Evolutionary conservation across 306 rosid species (phyloP), one percentile per base, ranked within the genome.

Genomic region (Cucumis melo): DNA sequence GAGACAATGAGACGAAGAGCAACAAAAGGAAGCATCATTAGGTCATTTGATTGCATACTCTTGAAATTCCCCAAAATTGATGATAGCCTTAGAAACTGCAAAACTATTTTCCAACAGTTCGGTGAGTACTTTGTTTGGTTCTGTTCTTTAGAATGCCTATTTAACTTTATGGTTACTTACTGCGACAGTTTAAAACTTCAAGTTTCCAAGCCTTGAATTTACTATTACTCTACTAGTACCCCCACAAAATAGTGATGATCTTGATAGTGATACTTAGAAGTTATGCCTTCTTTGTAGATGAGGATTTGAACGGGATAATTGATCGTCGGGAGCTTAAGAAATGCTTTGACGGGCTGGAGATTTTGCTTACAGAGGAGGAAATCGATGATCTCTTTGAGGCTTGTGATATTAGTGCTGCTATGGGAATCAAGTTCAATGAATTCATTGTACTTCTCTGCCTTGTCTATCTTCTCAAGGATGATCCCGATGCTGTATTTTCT

Each of bases 51-150:
- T 84, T 80, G 83, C 80, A 77, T 94, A 76, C 90, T 94, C 86
- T 85, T 94, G 87, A 92, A 94, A 71, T 94, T 94, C 74, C 97
- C 93, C 36, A 94, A 94, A 88, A 90, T 94, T 34, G 99, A 92
- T 34, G 95, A 86, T 80, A 94, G 88, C 85, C 86, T 94, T 34
- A 83, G 95, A 80, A 94, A 87, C 62, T 94, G 99, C 92, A 87
- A 84, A 85, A 83, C 84, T 63, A 90, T 82, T 79, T 94, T 90
- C 61, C 80, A 90, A 87, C 87, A 87, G 80, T 94, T 94, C 76
- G 99, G 98, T 93, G 76, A 79, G 92, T 81, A 70, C 67, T 27
- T 19, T 0, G 19, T 24, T 24, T 60, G 38, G n/a, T 57, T 57
- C 32, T 57, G 38, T 60, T 60, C 65, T 6, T 60, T 60, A 60